Base-by-base conservation (phyloP, 2,329 filamentous ascomycete species). In the Botrytis hyacinthi region DNA sequence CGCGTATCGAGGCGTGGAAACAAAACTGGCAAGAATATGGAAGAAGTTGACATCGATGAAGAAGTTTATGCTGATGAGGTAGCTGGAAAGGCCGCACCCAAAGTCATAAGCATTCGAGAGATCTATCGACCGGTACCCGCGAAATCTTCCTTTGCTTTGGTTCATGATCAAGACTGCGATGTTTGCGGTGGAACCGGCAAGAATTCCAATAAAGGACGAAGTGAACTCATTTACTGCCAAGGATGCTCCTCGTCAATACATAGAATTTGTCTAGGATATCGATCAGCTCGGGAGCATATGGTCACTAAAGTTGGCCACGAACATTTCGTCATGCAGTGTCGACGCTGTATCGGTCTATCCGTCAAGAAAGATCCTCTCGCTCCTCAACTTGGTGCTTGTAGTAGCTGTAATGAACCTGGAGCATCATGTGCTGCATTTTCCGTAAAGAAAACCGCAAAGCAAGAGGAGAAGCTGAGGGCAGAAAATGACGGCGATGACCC, bases 181-280 rank as follows among this genome's bases (percentile, higher is more conserved):
- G 87, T 89, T 4, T 99, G 96, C 80, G 84, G 83, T 66, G 82
- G 84, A n/a, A 83, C 81, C 26, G 87, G 87, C 14, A 84, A 87
- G 66, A 84, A 86, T 35, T 81, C 83, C 1, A 86, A 85, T 73
- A 91, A 90, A 79, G 94, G 93, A 20, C 74, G 63, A 48, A 81
- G 80, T 0, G 85, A 88, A 57, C 84, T 99, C 37, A 87, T 99
- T 48, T 91, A 91, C 79, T 99, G 96, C 78, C 97, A 99, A 83
- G 96, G 96, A 44, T 99, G 96, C 81, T 94, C 91, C 2, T 85
- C 91, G 66, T 87, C 92, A 0, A 97, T 94, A 77, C 96, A 99
- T 82, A 93, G 93, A 81, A 84, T 84, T 59, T 99, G 96, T 80
- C 86, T 99, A 42, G 94, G 95, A 1, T 85, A 87, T 67, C 89